Base-by-base conservation (phyloP, 176 grass and related monocot species). In the Hordeum marinum region DNA sequence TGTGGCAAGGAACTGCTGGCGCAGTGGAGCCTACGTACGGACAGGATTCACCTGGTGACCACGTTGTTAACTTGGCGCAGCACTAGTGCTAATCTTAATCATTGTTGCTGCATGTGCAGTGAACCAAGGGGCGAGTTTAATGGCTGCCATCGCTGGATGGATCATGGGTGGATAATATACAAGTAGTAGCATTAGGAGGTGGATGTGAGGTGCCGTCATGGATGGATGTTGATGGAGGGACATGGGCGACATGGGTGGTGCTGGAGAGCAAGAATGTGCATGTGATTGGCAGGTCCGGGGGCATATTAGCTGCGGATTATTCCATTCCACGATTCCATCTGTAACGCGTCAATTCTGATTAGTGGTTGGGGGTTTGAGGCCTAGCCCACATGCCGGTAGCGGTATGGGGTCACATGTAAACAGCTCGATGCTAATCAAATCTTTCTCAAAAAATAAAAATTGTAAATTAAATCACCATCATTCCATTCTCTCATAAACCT, bases 321-420 rank as follows among this genome's bases (percentile, higher is more conserved):
- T 86, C 65, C 66, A 57, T 82, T 4, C 39, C 72, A 77, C 32
- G 78, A 85, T 85, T 41, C 63, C 78, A 65, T 86, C 8, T 90
- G 18, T 35, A 54, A 17, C 45, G 72, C 26, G 8, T 65, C 18
- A 27, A 36, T 21, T 42, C 31, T 12, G 82, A 71, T 55, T 11
- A 77, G 70, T 55, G 6, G 15, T 52, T 55, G 12, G 45, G 45
- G 72, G 72, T 59, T 32, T 64, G 35, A 83, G 40, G 70, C 27
- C 24, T 4, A 48, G 65, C 46, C 9, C 83, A 86, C 79, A 86
- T 90, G 88, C 34, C 39, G 18, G 66, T 21, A 68, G 37, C 39
- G 18, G 66, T 21, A 68, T 68, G 72, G 31, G 39, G 43, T 46
- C 45, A 77, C 60, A 75, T 75, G 76, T 18, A 20, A 85, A 57